Conservation (phyloP, 2,329 filamentous ascomycete species). For the Curvularia verruculosa region DNA sequence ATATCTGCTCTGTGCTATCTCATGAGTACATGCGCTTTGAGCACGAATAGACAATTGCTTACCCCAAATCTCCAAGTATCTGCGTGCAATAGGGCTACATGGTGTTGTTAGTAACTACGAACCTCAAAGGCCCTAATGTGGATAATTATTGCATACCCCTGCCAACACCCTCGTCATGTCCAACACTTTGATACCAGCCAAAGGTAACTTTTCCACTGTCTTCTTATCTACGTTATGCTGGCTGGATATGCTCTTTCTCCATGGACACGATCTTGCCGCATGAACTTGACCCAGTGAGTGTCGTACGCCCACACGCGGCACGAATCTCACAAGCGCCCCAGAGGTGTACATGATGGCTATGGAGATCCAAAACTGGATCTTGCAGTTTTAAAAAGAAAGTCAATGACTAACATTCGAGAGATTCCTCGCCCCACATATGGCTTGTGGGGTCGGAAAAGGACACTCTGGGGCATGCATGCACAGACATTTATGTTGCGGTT, state of each 20-base stretch:
- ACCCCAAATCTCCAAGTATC: conserved; percentile 95
- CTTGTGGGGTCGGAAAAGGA: neutral
- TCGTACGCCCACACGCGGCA: conserved; percentile 4
- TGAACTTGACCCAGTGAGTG: conserved; percentile 3
- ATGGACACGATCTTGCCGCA: conserved; percentile 16
- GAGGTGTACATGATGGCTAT: conserved; percentile 24
- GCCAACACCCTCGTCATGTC: conserved; percentile 97
- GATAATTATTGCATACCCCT: conserved; percentile 15
- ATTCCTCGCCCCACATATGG: conserved; percentile 9
- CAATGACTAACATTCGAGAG: neutral
- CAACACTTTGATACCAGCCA: conserved; percentile 84
- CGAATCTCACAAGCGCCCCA: conserved; percentile 12
- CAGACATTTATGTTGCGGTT: neutral
- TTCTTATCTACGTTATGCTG: conserved; percentile 42
- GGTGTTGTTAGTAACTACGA: conserved; percentile 20
- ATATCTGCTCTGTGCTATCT: conserved; percentile 75
- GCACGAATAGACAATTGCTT: conserved; percentile 28
- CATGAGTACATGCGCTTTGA: conserved; percentile 12
- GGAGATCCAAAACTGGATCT: conserved; percentile 7
- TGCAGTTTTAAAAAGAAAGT: conserved; percentile 14
- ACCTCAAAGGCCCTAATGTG: neutral
- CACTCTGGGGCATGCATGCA: neutral
- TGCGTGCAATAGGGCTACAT: conserved; percentile 92
- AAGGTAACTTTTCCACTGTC: conserved; percentile 63
- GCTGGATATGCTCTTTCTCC: conserved; percentile 50